phyloP scores from a whole-genome alignment of 129 eudicot species.

The Escallonia herrerae region DNA sequence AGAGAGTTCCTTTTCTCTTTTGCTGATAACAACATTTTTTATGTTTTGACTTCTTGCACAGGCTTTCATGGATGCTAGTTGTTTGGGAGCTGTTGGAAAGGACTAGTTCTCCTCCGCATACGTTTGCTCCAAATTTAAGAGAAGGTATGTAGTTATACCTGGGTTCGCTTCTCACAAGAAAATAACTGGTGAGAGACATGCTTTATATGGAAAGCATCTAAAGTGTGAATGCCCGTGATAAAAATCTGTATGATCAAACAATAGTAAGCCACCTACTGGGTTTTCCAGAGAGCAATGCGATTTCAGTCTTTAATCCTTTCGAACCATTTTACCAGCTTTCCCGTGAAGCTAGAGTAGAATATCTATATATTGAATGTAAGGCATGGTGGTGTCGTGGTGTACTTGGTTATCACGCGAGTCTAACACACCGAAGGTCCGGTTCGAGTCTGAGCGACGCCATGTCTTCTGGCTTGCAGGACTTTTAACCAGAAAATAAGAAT shows the following conservation, averaged over 20 bases:
- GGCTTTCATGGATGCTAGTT: conserved; percentile 3
- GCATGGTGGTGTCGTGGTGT: neutral
- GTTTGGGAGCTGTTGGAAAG: neutral
- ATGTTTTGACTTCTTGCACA: neutral
- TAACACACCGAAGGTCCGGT: neutral
- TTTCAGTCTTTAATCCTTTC: too few species aligned
- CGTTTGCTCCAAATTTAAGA: too few species aligned
- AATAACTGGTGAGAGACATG: neutral
- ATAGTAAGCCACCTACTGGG: too few species aligned
- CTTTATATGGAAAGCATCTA: too few species aligned
- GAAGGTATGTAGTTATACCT: too few species aligned
- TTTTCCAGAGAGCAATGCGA: too few species aligned
- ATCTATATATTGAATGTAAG: neutral
- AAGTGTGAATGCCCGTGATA: too few species aligned
- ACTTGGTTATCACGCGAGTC: neutral
- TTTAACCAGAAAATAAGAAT: too few species aligned
- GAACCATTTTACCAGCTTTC: too few species aligned
- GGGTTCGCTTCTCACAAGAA: neutral
- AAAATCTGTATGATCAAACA: too few species aligned
- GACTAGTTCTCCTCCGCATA: neutral
- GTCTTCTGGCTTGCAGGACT: neutral
- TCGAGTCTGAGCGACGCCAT: neutral
- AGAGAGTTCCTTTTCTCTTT: conserved; percentile 8
- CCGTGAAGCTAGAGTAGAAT: too few species aligned
- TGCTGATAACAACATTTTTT: neutral